These are phyloP conservation scores for Thelonectria rubi DNA, from an alignment of 2,329 filamentous ascomycete species.

Conservation along the genomic window DNA sequence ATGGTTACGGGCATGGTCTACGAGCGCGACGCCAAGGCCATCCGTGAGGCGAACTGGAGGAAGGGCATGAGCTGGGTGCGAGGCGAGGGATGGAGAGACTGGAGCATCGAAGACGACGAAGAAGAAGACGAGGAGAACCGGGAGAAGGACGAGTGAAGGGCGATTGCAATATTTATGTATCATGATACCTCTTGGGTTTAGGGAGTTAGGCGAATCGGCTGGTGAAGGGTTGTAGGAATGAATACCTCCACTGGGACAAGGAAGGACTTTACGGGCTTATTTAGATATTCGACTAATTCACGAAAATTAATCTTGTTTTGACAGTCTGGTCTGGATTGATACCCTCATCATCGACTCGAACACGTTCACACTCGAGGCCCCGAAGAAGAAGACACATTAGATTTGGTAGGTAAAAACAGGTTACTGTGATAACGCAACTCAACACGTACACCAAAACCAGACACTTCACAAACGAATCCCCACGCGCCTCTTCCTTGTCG, in stretches of 20 bases:
- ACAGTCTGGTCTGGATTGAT: not conserved
- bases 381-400: too few species aligned
- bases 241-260: constrained; percentile 21
- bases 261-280: constrained; percentile 2
- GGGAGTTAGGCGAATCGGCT: constrained; percentile 29
- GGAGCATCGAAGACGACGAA: constrained; percentile 62
- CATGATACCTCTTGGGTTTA: constrained; percentile 31
- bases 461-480: too few species aligned
- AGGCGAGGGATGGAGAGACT: constrained; percentile 80
- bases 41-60: constrained; percentile 72
- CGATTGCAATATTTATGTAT: constrained; percentile 31
- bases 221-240: constrained; percentile 11
- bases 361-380: too few species aligned
- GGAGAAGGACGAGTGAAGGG: constrained; percentile 42
- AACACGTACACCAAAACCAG: not conserved
- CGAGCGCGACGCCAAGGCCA: constrained; percentile 73
- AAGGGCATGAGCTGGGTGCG: constrained; percentile 78
- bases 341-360: not conserved
- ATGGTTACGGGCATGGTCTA: constrained; percentile 82
- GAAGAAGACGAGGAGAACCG: constrained; percentile 53
- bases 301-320: not conserved
- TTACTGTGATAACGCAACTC: not conserved
- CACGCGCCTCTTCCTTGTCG: too few species aligned
- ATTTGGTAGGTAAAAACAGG: too few species aligned
- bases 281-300: not conserved